Evolutionary conservation across 192 early-diverging fungal genomes (phyloP), one percentile per base, ranked within the genome.

Genomic region (Backusella westeae): DNA sequence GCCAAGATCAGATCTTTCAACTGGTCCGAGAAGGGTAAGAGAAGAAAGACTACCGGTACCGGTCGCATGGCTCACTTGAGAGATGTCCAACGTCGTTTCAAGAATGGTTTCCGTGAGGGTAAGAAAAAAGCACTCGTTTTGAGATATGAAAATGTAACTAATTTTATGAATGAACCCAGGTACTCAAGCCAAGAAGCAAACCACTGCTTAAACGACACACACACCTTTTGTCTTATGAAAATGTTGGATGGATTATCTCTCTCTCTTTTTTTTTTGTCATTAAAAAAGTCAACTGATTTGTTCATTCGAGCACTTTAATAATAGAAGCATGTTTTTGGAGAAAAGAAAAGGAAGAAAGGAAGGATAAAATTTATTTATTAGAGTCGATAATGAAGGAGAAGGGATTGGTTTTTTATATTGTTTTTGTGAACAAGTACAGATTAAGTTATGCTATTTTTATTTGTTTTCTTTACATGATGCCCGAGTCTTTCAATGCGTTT

Each of bases 21-120:
- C 89, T 99, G 98, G 98, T 89, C 89, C 77, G 94, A 90, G 81
- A 99, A 98, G 94, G 95, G 90, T 81, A 91, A 94, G 88, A 91
- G 97, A 80, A 95, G 98, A 93, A 98, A 98, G 95, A 98, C 98
- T 77, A 98, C 97, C 86, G 98, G 98, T 84, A 98, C 96, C 78
- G 98, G 98, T 76, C 93, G 98, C 84, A 97, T 97, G 96, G 90
- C 92, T 52, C 89, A 99, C 94, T 87, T 99, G 86, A 97, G 96
- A 91, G 90, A 87, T 83, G 85, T 99, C 69, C 86, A 93, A 83
- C 88, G 94, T 77, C 93, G 96, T 77, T 96, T 95, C 93, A 98
- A 97, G 93, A 99, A 98, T 90, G 96, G 96, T 79, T 99, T 99
- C 95, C 92, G 96, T 85, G 91, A 93, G 85, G 91, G 91, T 85